A percentile compares a stretch with the other conserved stretches of the same genome.
Evolutionary conservation across 257 asterid species (phyloP).

Genomic region (Fraxinus excelsior): DNA sequence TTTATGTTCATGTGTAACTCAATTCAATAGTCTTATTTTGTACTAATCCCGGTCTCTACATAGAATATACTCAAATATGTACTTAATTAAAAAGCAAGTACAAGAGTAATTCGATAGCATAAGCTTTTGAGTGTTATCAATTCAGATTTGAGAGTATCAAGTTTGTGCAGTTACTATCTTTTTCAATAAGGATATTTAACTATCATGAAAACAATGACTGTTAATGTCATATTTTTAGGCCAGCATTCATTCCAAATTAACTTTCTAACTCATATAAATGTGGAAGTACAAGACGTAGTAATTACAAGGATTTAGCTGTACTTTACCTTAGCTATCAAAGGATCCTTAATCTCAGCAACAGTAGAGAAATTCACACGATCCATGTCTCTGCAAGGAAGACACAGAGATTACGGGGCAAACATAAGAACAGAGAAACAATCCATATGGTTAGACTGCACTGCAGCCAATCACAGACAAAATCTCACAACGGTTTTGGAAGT

Average conservation of each 20-base stretch:
- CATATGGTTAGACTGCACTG: background rate
- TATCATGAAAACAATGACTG: conserved; percentile 1
- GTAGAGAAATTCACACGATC: conserved; percentile 71
- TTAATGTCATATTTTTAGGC: conserved; percentile 14
- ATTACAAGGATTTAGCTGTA: conserved; percentile 16
- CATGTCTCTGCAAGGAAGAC: conserved; percentile 49
- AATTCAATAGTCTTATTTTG: background rate
- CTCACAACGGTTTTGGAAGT: conserved; percentile 91
- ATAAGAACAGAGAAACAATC: conserved; percentile 10
- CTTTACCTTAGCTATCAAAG: conserved; percentile 74
- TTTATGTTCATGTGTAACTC: background rate
- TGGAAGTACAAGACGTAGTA: background rate
- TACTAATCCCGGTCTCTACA: background rate
- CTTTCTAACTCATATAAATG: conserved; percentile 7
- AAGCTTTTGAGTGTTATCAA: conserved; percentile 17
- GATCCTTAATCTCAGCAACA: conserved; percentile 79
- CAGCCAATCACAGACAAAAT: conserved; percentile 11
- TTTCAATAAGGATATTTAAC: background rate
- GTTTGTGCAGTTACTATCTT: background rate
- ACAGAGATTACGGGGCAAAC: conserved; percentile 18
- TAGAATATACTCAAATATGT: background rate
- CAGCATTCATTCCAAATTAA: background rate
- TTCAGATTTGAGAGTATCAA: background rate
- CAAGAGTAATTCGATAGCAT: background rate
- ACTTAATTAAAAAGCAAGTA: too few species aligned